Base-by-base conservation (phyloP, 1,284 basidiomycete genomes). In the Fomitopsis betulina region DNA sequence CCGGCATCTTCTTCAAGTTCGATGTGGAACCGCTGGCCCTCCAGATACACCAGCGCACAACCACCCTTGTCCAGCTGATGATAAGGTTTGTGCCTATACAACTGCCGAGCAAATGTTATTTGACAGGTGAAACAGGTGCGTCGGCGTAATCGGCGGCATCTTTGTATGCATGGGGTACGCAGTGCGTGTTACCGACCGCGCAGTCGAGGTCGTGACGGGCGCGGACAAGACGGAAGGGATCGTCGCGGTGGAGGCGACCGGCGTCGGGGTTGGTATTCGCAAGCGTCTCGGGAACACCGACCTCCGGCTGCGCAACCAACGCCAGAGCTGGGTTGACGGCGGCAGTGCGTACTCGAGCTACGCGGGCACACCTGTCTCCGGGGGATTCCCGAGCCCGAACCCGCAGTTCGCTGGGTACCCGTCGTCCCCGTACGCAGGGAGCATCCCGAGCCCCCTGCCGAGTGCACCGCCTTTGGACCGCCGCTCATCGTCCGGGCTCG, bases 1-100 rank as follows among this genome's bases (percentile, higher is more conserved):
- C 96, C 0, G 94, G 94, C 17, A 95, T 96, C 68, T 96, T 95
- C 79, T 95, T 96, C 87, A 96, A 96, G 72, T 98, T 94, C 70
- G 96, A 99, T 62, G 76, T 98, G 30, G 96, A 99, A 70, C 94
- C 95, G 1, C 82, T 99, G 72, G 80, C 84, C 10, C 80, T 99
- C 64, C 90, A 85, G 0, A 86, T 98, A 53, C 83, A 89, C 62
- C 93, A 98, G 72, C 84, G 94, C 8, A 96, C 94, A 1, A 94
- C 90, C 0, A 78, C 85, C 0, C 74, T 98, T 49, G 70, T 89
- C 1, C 88, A 95, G 63, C 85, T 98, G 63, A 70, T 98, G 61
- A 91, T 98, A 57, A 82, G 95, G 68, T 82, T 80, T 8, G 4
- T 66, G 1, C 66, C 63, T n/a, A n/a, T 52, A 43, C 52, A 37